Evolutionary conservation across 2,329 filamentous ascomycete species (phyloP).

Genomic region (Verticillium nonalfalfae): DNA sequence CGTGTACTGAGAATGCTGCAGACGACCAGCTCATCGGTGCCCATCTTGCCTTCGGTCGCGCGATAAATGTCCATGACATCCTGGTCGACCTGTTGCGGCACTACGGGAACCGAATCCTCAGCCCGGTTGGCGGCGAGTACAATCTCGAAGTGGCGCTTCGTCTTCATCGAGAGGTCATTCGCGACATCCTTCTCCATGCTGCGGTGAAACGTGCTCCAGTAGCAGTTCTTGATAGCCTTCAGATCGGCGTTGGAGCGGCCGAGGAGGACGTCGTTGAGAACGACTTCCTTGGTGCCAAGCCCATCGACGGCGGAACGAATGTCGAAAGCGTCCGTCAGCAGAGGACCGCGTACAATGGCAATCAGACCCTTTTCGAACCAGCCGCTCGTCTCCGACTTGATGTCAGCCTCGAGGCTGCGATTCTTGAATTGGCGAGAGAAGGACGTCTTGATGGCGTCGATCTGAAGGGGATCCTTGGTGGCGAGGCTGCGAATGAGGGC

Average conservation of each 20-base stretch:
- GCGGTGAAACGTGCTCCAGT: slow-evolving; percentile 59
- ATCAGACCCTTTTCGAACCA: slow-evolving; percentile 71
- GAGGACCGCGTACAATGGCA: slow-evolving; percentile 70
- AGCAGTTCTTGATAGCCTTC: slow-evolving; percentile 75
- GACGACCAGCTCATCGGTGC: slow-evolving; percentile 69
- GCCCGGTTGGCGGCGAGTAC: slow-evolving; percentile 67
- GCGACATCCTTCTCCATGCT: slow-evolving; percentile 67
- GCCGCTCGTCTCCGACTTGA: slow-evolving; percentile 70
- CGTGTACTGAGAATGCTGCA: slow-evolving; percentile 71
- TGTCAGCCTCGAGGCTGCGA: slow-evolving; percentile 66
- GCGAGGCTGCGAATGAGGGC: slow-evolving; percentile 64
- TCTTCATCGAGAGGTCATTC: slow-evolving; percentile 78
- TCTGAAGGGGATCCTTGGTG: slow-evolving; percentile 70
- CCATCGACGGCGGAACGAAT: slow-evolving; percentile 70
- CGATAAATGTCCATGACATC: slow-evolving; percentile 73
- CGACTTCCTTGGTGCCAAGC: slow-evolving; percentile 75
- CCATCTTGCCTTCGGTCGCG: slow-evolving; percentile 66
- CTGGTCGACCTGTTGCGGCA: slow-evolving; percentile 65
- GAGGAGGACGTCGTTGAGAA: slow-evolving; percentile 82
- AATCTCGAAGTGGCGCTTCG: slow-evolving; percentile 77
- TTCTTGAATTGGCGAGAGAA: slow-evolving; percentile 55
- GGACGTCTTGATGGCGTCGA: slow-evolving; percentile 59
- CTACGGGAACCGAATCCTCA: slow-evolving; percentile 71
- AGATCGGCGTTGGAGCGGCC: slow-evolving; percentile 82
- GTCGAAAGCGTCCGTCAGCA: slow-evolving; percentile 67